Percentiles rank a stretch among this genome's conserved stretches.
These are phyloP conservation scores for Pyrenophora tritici-repentis DNA, from an alignment of 2,329 filamentous ascomycete genomes.

Conservation along the genomic window DNA sequence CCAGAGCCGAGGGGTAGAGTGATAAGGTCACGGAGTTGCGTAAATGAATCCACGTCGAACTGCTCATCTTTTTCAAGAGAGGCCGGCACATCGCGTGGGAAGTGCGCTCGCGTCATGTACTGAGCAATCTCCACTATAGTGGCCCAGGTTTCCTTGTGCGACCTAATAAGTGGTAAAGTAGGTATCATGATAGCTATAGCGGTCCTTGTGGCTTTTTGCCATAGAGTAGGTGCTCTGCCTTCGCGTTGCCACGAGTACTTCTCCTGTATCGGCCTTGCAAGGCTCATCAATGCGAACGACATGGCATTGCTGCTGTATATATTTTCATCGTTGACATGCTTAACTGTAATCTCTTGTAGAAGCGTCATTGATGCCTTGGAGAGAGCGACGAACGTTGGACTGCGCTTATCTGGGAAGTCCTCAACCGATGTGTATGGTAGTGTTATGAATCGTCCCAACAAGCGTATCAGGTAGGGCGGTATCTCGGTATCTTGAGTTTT, in stretches of 20 bases:
- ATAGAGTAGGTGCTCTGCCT: slow-evolving; percentile 73
- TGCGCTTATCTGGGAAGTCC: slow-evolving; percentile 40
- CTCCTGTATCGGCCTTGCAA: slow-evolving; percentile 71
- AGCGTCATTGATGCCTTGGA: slow-evolving; percentile 80
- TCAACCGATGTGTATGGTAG: slow-evolving; percentile 64
- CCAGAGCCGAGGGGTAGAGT: slow-evolving; percentile 72
- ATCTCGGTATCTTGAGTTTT: slow-evolving; percentile 68
- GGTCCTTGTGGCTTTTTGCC: slow-evolving; percentile 78
- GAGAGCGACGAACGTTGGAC: slow-evolving; percentile 85
- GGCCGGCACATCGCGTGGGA: slow-evolving; percentile 44
- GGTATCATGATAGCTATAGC: slow-evolving; percentile 70
- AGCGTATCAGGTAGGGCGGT: slow-evolving; percentile 68
- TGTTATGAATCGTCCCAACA: slow-evolving; percentile 72
- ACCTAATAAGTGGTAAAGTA: slow-evolving; percentile 59
- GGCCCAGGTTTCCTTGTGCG: slow-evolving; percentile 65
- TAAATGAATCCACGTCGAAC: slow-evolving; percentile 81
- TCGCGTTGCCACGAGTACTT: slow-evolving; percentile 80
- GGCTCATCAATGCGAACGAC: slow-evolving; percentile 65
- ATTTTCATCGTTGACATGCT: slow-evolving; percentile 65
- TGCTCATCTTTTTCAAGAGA: slow-evolving; percentile 65
- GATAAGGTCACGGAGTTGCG: slow-evolving; percentile 70
- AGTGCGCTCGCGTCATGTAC: slow-evolving; percentile 47
- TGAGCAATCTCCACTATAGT: slow-evolving; percentile 47
- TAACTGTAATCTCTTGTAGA: slow-evolving; percentile 64
- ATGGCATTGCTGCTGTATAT: slow-evolving; percentile 74